Evolutionary conservation across 179 eudicot genomes (phyloP).

Genomic region (Dionaea muscipula): DNA sequence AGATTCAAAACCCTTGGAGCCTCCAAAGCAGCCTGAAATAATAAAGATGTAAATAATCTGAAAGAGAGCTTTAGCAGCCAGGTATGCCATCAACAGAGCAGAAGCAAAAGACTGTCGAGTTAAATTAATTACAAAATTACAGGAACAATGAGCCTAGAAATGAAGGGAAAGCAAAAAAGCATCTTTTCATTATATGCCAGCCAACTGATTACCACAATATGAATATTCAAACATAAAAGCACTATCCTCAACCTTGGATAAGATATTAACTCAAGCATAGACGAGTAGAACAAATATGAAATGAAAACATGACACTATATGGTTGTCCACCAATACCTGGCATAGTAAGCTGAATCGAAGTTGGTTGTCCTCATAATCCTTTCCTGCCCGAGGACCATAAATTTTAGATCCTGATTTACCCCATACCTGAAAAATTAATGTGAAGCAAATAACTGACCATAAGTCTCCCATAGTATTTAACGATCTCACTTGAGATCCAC

Average conservation of each 20-base stretch:
- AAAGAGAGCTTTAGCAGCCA: neutral
- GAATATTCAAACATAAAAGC: no score
- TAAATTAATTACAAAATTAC: no score
- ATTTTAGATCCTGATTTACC: slow-evolving; percentile 14
- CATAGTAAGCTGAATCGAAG: slow-evolving; percentile 13
- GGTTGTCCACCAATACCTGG: slow-evolving; percentile 4
- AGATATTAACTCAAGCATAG: no score
- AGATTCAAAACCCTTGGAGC: slow-evolving; percentile 61
- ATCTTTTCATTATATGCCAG: no score
- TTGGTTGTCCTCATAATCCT: slow-evolving; percentile 15
- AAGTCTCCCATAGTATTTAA: neutral
- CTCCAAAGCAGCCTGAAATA: slow-evolving; percentile 58
- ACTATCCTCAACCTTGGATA: no score
- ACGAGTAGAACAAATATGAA: neutral
- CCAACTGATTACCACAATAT: no score
- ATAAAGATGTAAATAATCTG: neutral
- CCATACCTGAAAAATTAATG: slow-evolving; percentile 12
- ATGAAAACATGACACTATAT: neutral
- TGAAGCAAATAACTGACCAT: neutral
- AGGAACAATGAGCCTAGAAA: no score
- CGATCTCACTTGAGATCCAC: neutral
- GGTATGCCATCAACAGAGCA: no score
- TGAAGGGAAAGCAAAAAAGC: no score
- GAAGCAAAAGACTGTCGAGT: no score
- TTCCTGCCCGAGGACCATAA: slow-evolving; percentile 14